Evolutionary conservation across 345 rosid genomes (phyloP).

Genomic region (Acer campestre): DNA sequence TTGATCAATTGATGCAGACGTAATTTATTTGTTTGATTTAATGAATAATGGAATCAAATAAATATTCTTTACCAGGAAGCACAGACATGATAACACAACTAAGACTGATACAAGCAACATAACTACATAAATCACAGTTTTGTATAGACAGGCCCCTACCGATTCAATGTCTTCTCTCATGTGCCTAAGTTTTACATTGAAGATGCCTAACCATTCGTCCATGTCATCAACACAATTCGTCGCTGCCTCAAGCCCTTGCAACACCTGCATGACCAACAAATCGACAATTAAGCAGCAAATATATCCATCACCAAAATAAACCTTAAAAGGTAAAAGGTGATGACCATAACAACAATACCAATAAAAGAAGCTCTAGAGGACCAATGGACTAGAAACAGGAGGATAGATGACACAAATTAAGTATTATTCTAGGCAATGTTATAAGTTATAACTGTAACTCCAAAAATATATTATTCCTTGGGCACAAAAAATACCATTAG

Average conservation of each 20-base stretch:
- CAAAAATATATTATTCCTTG: background rate
- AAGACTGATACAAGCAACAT: slow-evolving; percentile 8
- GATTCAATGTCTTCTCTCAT: slow-evolving; percentile 99
- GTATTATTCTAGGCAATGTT: background rate
- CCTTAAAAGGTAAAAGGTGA: background rate
- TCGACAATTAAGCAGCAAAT: slow-evolving; percentile 9
- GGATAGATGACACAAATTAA: background rate
- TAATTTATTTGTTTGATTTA: background rate
- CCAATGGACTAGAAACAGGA: slow-evolving; percentile 4
- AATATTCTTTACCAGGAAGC: background rate
- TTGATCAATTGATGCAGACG: background rate
- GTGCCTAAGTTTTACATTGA: slow-evolving; percentile 95
- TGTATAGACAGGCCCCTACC: slow-evolving; percentile 42
- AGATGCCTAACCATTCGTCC: slow-evolving; percentile 98
- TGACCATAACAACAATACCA: background rate
- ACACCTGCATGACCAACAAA: slow-evolving; percentile 58
- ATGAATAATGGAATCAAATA: background rate
- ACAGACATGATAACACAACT: slow-evolving; percentile 12
- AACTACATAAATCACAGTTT: slow-evolving; percentile 17
- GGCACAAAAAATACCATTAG: slow-evolving; percentile 1
- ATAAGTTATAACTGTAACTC: background rate
- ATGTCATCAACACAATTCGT: slow-evolving; percentile 91
- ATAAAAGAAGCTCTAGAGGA: background rate
- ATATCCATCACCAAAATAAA: background rate
- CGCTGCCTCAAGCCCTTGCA: slow-evolving; percentile 96